Base-by-base conservation (phyloP, 768 basidiomycete species). In the Strobilomyces dryophilus region DNA sequence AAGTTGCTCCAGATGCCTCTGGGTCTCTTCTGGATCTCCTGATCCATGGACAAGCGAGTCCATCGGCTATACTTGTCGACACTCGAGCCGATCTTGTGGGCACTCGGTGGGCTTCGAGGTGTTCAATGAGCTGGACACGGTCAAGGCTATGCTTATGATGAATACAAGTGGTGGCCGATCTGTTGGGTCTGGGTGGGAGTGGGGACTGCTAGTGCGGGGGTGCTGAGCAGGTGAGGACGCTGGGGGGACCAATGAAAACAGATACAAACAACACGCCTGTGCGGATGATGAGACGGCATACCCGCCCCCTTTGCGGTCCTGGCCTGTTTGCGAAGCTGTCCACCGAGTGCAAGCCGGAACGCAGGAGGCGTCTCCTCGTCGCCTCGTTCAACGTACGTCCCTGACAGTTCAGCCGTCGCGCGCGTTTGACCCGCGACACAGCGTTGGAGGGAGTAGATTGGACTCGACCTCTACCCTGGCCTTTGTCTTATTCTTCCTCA, bases 401-500 rank as follows among this genome's bases (percentile, higher is more conserved):
- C n/a, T n/a, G 11, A 26, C 57, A 52, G 15, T 29, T 36, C 43
- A 26, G 17, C 10, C 14, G 4, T 32, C 8, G 12, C 9, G 39
- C 34, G 20, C 47, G 42, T 41, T 59, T 56, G 44, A 62, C 62
- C 45, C 48, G 58, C 57, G 51, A 40, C 36, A 36, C 60, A 92
- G 87, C 84, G 87, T 63, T 98, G 94, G 92, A 79, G 95, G 59
- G 74, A 82, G 40, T 80, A 89, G 61, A 87, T 92, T 41, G 97
- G 97, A 0, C 74, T 95, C 5, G 83, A 94, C 29, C 74, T 98
- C 45, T 63, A n/a, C n/a, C n/a, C n/a, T n/a, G n/a, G n/a, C n/a
- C n/a, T n/a, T n/a, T 83, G 94, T 32, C 77, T 99, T 18, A 76
- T 99, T 48, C 76, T 99, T 37, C 97, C 97, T 7, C 95, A 97